Evolutionary conservation across 1,284 basidiomycete genomes (phyloP), one percentile per base, ranked within the genome.

Genomic region (Rhodotorula sp.): DNA sequence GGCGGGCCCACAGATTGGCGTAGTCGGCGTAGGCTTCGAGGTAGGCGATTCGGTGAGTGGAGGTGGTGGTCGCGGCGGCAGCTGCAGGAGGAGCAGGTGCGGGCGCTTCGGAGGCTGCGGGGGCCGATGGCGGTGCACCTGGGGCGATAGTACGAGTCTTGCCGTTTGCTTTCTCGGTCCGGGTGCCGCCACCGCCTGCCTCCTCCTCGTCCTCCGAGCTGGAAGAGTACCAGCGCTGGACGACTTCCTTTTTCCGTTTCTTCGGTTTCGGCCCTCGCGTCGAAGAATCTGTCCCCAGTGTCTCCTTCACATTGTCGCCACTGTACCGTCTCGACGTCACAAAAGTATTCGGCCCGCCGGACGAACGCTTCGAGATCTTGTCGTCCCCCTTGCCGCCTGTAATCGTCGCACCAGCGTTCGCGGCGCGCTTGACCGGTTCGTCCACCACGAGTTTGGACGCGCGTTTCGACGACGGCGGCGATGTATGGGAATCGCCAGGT

Each of bases 161-260:
- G 0, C 20, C 30, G 1, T 20, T 22, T 15, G 46, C 29, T 12
- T 22, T 4, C 7, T 49, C 48, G 48, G 6, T 10, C 48, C 48
- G 48, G 48, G 48, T 26, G 6, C n/a, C 53, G 10, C 53, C n/a
- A 53, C 14, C 18, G 59, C 6, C n/a, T 17, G 24, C 61, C 18
- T 6, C 54, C 1, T 55, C 68, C 15, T 62, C 66, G 2, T 75
- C 74, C 48, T 67, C 67, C 2, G 68, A 69, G 6, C 61, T 64
- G 15, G 71, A 73, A 30, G 74, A 75, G 53, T 75, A 75, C 69
- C 71, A 73, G 22, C 71, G 29, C 45, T 67, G 66, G 12, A 64
- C 55, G 29, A 60, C 55, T 24, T 29, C 30, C 60, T 69, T 45
- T 53, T 62, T 58, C 26, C 66, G 33, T 46, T 68, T 75, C 55